Conservation (phyloP, 2,329 filamentous ascomycete genomes). For the Xylaria sp. region DNA sequence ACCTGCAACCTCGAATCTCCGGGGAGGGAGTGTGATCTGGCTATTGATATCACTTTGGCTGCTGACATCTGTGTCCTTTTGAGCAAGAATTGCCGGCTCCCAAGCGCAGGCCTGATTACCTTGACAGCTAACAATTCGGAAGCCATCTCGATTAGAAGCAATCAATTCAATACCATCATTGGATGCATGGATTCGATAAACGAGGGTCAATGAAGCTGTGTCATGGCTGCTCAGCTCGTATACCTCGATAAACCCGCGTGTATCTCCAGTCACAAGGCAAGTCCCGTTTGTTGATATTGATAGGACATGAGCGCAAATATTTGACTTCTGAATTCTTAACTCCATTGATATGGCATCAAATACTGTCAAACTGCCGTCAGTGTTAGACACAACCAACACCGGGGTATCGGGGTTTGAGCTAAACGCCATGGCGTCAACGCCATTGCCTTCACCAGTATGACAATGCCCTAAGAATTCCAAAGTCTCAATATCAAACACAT, state of each 20-base stretch:
- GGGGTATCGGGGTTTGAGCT: conserved; percentile 46
- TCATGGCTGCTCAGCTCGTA: conserved; percentile 44
- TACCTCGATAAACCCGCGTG: conserved; percentile 44
- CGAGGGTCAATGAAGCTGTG: conserved; percentile 41
- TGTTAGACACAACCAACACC: conserved; percentile 43
- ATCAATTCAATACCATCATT: conserved; percentile 47
- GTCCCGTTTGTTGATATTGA: conserved; percentile 47
- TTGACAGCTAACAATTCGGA: conserved; percentile 50
- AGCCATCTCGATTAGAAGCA: conserved; percentile 49
- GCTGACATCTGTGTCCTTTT: conserved; percentile 42
- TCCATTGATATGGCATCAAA: conserved; percentile 46
- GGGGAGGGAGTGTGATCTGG: conserved; percentile 25
- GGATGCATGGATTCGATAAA: conserved; percentile 49
- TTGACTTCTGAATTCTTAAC: conserved; percentile 23
- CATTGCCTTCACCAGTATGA: conserved; percentile 36
- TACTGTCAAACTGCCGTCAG: conserved; percentile 44
- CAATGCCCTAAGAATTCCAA: conserved; percentile 39
- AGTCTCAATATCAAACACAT: conserved; percentile 44
- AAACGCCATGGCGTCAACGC: conserved; percentile 46
- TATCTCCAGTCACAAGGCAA: conserved; percentile 43
- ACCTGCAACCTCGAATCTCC: conserved; percentile 34
- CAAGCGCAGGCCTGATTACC: conserved; percentile 51
- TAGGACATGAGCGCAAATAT: conserved; percentile 44
- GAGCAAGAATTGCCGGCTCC: conserved; percentile 50
- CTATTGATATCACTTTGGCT: conserved; percentile 39